Evolutionary conservation across 2,329 filamentous ascomycete genomes (phyloP).

Genomic region (Beauveria bassiana): DNA sequence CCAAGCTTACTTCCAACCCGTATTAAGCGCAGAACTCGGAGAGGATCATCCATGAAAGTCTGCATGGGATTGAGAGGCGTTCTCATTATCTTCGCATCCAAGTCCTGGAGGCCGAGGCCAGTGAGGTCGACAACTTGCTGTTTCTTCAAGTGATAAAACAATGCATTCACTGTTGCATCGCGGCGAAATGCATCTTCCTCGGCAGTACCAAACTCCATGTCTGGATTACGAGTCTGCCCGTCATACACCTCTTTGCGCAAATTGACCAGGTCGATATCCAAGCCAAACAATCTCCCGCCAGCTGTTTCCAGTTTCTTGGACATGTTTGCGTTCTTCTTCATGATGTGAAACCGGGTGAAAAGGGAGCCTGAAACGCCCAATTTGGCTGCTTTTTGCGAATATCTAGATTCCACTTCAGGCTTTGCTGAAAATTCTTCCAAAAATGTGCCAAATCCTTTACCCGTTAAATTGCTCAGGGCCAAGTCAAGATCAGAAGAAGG

Average conservation of each 20-base stretch:
- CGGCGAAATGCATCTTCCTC: constrained; percentile 15
- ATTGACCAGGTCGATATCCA: constrained; percentile 16
- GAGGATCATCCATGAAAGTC: constrained; percentile 16
- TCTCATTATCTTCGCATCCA: constrained; percentile 13
- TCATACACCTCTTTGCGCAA: constrained; percentile 16
- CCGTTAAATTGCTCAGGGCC: constrained; percentile 13
- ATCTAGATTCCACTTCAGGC: background rate
- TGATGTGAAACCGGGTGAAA: constrained; percentile 12
- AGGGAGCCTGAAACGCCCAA: constrained; percentile 3
- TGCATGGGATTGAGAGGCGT: constrained; percentile 14
- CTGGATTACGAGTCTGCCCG: constrained; percentile 13
- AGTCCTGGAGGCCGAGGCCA: constrained; percentile 10
- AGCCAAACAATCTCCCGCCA: constrained; percentile 13
- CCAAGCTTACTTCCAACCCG: constrained; percentile 12
- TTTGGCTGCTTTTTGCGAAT: constrained; percentile 2
- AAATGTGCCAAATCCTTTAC: constrained; percentile 12
- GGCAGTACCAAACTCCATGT: constrained; percentile 15
- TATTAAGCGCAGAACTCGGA: constrained; percentile 14
- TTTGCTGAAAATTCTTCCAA: constrained; percentile 7
- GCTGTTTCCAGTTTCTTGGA: constrained; percentile 16
- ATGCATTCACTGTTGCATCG: constrained; percentile 15
- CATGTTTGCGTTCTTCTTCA: constrained; percentile 12
- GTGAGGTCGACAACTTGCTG: constrained; percentile 15
- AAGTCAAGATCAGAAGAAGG: constrained; percentile 14
- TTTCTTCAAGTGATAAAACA: constrained; percentile 14